Evolutionary conservation across 306 rosid genomes (phyloP), one percentile per base, ranked within the genome.

Genomic region (Mimosa pudica): DNA sequence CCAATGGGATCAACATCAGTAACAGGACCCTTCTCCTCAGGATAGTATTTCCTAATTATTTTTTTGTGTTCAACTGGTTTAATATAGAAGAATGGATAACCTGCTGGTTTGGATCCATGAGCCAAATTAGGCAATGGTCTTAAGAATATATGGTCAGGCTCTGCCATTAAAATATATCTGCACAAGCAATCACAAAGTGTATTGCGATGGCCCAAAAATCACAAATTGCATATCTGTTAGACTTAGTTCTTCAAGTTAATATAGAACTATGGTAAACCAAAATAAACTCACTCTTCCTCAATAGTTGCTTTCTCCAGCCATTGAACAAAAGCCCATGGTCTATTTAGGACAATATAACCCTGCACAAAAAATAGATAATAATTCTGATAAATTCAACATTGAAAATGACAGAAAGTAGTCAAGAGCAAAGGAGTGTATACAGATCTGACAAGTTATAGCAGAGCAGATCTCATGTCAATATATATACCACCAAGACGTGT

Each of bases 241-340:
- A 71, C 81, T 84, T 76, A 81, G 79, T 82, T 85, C 48, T 33
- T 66, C 20, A 18, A 47, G 49, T 47, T 1, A 45, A 63, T 55
- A 33, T 52, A 30, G 68, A 60, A 75, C 49, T 57, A 58, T 32
- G 71, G 65, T 70, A 79, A 71, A 71, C 33, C 42, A 24, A 20
- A 57, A 57, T 44, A 35, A 20, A 81, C 93, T 79, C 74, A 94
- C 97, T 94, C 93, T 89, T 94, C 98, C 73, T 90, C 90, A 48
- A 94, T 89, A n/a, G 63, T 78, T 75, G 93, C 97, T 86, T 89
- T 90, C 88, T 92, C 97, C 78, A 94, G 90, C 98, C 98, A 94
- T 77, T 94, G 98, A 81, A 94, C 94, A 86, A 94, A 94, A 73
- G 98, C 98, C 98, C 98, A 94, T 11, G 98, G 98, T 85, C 97